phyloP scores from a whole-genome alignment of 2,329 filamentous ascomycete genomes.

The Penicillium sp. region DNA sequence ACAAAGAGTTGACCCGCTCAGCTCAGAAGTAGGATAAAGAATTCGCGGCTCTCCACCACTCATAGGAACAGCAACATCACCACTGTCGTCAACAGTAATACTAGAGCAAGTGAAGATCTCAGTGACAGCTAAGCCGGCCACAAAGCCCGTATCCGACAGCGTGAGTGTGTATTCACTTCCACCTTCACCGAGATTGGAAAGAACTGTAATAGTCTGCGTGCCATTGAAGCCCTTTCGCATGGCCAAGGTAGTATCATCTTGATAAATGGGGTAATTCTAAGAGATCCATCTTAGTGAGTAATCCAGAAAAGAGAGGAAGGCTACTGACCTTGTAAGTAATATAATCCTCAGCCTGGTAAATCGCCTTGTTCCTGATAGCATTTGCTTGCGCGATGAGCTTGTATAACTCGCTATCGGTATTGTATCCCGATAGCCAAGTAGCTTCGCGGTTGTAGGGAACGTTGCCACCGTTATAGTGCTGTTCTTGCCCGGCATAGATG shows the following conservation, averaged over 20 bases:
- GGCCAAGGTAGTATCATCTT: constrained; percentile 44
- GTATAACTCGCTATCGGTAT: constrained; percentile 52
- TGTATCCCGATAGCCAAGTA: constrained; percentile 55
- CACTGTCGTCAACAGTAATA: constrained; percentile 44
- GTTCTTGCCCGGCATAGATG: constrained; percentile 67
- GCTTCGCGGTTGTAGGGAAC: constrained; percentile 56
- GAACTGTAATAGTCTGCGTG: constrained; percentile 40
- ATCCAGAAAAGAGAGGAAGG: neutral
- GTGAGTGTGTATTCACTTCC: constrained; percentile 28
- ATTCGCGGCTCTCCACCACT: constrained; percentile 46
- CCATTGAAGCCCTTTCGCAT: constrained; percentile 46
- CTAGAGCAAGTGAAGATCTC: constrained; percentile 42
- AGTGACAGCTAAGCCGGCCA: constrained; percentile 23
- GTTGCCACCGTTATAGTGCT: constrained; percentile 54
- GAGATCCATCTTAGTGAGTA: neutral
- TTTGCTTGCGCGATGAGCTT: constrained; percentile 50
- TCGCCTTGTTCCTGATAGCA: constrained; percentile 48
- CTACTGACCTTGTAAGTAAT: constrained; percentile 36
- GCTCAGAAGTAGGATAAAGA: constrained; percentile 22
- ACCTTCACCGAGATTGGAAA: constrained; percentile 43
- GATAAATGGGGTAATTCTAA: constrained; percentile 44
- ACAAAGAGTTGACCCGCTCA: constrained; percentile 14
- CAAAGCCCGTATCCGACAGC: constrained; percentile 25
- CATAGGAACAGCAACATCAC: constrained; percentile 48
- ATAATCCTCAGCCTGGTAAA: constrained; percentile 40